Conservation (phyloP, 345 rosid genomes). For the Angophora floribunda region DNA sequence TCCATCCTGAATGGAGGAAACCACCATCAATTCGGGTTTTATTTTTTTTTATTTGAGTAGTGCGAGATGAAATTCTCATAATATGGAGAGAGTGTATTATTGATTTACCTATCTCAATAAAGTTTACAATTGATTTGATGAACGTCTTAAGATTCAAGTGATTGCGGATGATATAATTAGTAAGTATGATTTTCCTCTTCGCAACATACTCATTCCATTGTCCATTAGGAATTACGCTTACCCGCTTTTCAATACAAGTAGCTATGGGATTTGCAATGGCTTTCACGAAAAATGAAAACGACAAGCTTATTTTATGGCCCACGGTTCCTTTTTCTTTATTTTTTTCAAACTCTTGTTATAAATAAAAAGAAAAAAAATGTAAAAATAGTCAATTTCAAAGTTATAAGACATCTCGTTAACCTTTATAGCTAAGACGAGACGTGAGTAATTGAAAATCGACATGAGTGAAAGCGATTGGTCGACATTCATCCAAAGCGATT, state of each 20-base stretch:
- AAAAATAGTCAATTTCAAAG: background rate
- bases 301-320: background rate
- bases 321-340: background rate
- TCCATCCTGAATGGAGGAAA: background rate
- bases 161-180: rapidly evolving
- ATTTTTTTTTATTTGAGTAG: background rate
- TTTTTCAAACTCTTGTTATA: background rate
- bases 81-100: background rate
- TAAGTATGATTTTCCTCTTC: background rate
- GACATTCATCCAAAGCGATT: background rate
- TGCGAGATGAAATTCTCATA: background rate
- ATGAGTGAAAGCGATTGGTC: background rate
- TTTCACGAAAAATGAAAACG: background rate
- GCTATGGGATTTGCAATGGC: background rate
- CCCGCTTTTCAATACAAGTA: background rate
- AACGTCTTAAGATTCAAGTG: rapidly evolving
- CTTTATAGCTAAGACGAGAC: background rate
- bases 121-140: background rate
- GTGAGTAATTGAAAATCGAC: background rate
- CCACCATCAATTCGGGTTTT: rapidly evolving
- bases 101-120: background rate
- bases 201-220: background rate
- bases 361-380: background rate
- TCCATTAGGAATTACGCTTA: background rate
- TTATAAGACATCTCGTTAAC: background rate